Percentiles rank a stretch among this genome's conserved stretches.
Evolutionary conservation across 2,329 filamentous ascomycete genomes (phyloP).

Genomic region (Drechslerella coelobrocha): DNA sequence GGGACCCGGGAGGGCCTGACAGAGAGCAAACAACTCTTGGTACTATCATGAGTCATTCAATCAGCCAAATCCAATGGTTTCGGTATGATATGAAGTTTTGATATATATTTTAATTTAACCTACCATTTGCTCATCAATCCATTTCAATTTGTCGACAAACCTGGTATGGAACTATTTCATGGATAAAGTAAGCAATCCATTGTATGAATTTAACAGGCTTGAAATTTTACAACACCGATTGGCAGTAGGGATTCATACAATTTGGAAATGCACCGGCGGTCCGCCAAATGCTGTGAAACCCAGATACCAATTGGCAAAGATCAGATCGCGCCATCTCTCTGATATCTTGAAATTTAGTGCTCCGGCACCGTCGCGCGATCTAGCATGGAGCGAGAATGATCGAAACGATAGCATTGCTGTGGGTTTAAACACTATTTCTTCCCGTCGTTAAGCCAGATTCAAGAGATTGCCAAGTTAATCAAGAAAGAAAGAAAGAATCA

Average conservation of each 20-base stretch:
- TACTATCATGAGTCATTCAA: conserved; percentile 62
- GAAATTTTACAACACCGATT: neutral
- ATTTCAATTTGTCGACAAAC: conserved; percentile 59
- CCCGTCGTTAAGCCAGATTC: too few relatives aligned
- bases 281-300: conserved; percentile 73
- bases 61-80: too few relatives aligned
- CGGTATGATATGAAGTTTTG: conserved; percentile 7
- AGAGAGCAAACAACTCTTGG: conserved; percentile 74
- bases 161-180: conserved; percentile 65
- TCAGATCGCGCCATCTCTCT: conserved; percentile 30
- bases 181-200: conserved; percentile 57
- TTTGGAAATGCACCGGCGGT: conserved; percentile 73
- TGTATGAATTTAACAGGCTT: neutral
- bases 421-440: too few relatives aligned
- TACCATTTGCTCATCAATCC: conserved; percentile 74
- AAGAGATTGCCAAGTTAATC: too few relatives aligned
- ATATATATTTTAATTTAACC: neutral
- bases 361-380: neutral
- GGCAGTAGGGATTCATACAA: conserved; percentile 58
- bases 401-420: conserved; percentile 26
- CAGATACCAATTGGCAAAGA: conserved; percentile 64
- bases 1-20: conserved; percentile 72
- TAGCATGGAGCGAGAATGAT: conserved; percentile 5
- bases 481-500: too few relatives aligned
- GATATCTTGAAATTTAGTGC: conserved; percentile 1